Evolutionary conservation across 2,329 filamentous ascomycete species (phyloP).

Genomic region (Sporothrix brunneoviolacea): DNA sequence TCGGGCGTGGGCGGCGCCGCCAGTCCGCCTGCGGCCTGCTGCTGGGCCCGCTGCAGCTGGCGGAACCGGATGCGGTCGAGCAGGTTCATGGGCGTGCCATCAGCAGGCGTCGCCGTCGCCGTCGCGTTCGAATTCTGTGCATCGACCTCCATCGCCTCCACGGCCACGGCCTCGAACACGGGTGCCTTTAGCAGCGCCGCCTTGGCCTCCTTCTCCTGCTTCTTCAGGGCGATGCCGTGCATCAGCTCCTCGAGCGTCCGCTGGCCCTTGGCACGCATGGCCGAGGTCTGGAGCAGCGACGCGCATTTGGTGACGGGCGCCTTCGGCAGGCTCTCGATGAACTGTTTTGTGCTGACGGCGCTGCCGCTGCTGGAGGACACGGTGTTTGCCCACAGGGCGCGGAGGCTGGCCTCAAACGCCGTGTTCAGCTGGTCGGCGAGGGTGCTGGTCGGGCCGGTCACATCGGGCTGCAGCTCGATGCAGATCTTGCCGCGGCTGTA

Average conservation of each 20-base stretch:
- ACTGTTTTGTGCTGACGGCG: slow-evolving; percentile 33
- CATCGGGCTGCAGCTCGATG: slow-evolving; percentile 45
- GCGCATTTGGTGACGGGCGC: slow-evolving; percentile 46
- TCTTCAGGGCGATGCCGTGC: slow-evolving; percentile 48
- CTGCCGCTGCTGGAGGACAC: slow-evolving; percentile 14
- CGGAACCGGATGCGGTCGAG: slow-evolving; percentile 72
- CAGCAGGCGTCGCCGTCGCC: not conserved
- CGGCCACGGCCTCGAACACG: not conserved
- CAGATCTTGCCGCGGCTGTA: slow-evolving; percentile 42
- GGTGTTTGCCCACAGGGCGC: slow-evolving; percentile 34
- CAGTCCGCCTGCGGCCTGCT: slow-evolving; percentile 33
- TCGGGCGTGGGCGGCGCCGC: slow-evolving; percentile 37
- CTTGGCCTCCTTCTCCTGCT: slow-evolving; percentile 37
- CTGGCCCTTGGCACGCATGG: slow-evolving; percentile 59
- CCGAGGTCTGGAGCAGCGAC: slow-evolving; percentile 46
- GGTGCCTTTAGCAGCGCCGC: slow-evolving; percentile 30
- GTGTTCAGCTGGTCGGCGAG: slow-evolving; percentile 45
- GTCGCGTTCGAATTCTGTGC: too few species aligned
- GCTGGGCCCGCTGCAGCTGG: slow-evolving; percentile 43
- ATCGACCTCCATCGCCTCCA: slow-evolving; percentile 8
- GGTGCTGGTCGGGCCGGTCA: slow-evolving; percentile 30
- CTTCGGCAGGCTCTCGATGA: slow-evolving; percentile 51
- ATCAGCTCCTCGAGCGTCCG: slow-evolving; percentile 64
- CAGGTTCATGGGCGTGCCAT: slow-evolving; percentile 49
- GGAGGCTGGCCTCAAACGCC: slow-evolving; percentile 48